These are phyloP conservation scores for Astrothelium subdiscretum DNA, from an alignment of 495 filamentous ascomycete species.

Conservation along the genomic window DNA sequence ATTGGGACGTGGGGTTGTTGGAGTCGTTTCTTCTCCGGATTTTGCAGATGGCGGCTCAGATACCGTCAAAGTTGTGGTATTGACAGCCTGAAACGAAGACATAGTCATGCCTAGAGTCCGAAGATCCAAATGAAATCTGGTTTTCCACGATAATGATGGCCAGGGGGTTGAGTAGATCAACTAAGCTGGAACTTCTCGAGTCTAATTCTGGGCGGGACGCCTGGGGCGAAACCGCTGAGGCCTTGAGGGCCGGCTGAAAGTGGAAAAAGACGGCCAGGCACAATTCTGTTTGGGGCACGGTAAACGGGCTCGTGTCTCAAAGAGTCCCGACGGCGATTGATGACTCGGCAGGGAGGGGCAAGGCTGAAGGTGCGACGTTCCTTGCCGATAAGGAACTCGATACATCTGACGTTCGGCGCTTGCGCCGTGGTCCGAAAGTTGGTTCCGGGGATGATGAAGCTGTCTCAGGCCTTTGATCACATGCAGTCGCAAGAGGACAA, in stretches of 20 bases:
- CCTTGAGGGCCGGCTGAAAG: neutral
- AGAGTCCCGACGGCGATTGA: neutral
- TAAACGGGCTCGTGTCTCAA: neutral
- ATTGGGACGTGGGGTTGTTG: constrained; percentile 47
- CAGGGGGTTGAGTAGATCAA: neutral
- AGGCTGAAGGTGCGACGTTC: neutral
- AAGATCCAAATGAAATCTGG: neutral
- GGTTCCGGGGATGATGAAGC: neutral
- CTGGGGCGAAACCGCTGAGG: neutral
- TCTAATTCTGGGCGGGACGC: neutral
- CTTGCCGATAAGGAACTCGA: neutral
- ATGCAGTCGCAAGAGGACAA: neutral
- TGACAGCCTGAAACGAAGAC: neutral
- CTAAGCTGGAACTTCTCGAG: neutral
- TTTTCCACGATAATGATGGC: neutral
- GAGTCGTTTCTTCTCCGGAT: constrained; percentile 46
- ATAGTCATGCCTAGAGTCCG: neutral
- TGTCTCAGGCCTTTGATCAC: neutral
- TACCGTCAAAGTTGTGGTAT: neutral
- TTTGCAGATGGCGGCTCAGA: neutral
- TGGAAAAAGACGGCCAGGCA: neutral
- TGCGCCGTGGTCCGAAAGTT: neutral
- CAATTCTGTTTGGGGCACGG: neutral
- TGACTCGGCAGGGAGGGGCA: neutral
- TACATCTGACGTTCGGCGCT: constrained; percentile 2